Percentiles rank a stretch among this genome's conserved stretches.
These are phyloP conservation scores for Kurtzmaniella cleridarum DNA, from an alignment of 805 yeast genomes.

Conservation along the genomic window DNA sequence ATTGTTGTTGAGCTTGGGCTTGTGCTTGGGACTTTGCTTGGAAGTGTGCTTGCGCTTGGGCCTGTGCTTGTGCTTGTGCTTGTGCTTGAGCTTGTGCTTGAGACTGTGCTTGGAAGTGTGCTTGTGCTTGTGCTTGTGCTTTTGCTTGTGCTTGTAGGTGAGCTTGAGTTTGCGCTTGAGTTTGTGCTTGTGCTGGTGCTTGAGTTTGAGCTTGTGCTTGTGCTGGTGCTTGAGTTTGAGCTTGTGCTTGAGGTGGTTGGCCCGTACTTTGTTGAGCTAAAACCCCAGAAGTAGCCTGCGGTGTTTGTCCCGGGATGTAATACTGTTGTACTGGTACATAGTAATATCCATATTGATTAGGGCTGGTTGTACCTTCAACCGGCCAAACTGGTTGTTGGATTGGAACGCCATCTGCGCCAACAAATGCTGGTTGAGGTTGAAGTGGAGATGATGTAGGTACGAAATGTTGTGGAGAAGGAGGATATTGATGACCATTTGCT, in stretches of 20 bases:
- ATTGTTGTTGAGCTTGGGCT: slow-evolving; percentile 5
- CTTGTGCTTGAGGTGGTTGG: slow-evolving; percentile 30
- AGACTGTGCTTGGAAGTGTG: not conserved
- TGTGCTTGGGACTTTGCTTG: slow-evolving; percentile 8
- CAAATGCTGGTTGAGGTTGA: slow-evolving; percentile 5
- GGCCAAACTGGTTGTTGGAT: slow-evolving; percentile 7
- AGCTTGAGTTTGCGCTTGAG: slow-evolving; percentile 25
- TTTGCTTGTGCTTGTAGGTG: slow-evolving; percentile 31
- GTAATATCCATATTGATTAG: too few species aligned
- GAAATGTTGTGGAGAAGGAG: slow-evolving; percentile 5
- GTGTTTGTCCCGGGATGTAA: slow-evolving; percentile 41
- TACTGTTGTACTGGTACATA: slow-evolving; percentile 31
- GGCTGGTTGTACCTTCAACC: slow-evolving; percentile 8
- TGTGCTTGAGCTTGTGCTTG: slow-evolving; percentile 1
- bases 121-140: slow-evolving; percentile 5
- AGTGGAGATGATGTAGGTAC: slow-evolving; percentile 1
- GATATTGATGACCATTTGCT: slow-evolving; percentile 1
- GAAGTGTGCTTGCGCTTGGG: slow-evolving; percentile 14
- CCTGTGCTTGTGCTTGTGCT: slow-evolving; percentile 5
- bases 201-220: slow-evolving; percentile 19
- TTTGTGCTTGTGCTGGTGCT: slow-evolving; percentile 33
- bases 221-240: slow-evolving; percentile 24
- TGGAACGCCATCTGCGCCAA: not conserved
- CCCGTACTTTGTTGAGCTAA: slow-evolving; percentile 21
- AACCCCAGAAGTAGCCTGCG: slow-evolving; percentile 35